Base-by-base conservation (phyloP, 345 rosid genomes). In the Eucalyptus marginata region DNA sequence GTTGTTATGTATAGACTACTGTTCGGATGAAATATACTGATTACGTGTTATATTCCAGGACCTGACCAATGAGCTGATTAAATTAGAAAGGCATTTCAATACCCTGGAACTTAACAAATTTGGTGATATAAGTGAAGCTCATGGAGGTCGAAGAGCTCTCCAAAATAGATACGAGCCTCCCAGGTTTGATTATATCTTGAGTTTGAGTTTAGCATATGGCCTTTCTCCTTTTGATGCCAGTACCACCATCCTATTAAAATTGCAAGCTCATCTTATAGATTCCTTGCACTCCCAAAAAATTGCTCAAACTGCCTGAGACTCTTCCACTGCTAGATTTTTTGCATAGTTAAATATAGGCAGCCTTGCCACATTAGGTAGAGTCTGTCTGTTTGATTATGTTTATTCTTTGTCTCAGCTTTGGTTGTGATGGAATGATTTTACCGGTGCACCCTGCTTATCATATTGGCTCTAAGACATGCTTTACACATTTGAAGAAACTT, bases 81-180 rank as follows among this genome's bases (percentile, higher is more conserved):
- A 95, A 91, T 89, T 98, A 90, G 99, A 97, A 93, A 95, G 98
- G 91, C 96, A 96, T 90, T 98, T 97, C 92, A 97, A 97, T 90
- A 92, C 94, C 91, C 93, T 96, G 87, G 99, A 98, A 93, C 95
- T 96, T 64, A 92, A 96, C 88, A 95, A 94, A 91, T 97, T 95
- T 92, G 93, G 96, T 89, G 97, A 95, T 84, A 92, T 88, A 89
- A 92, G 86, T 88, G 95, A 94, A 88, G 91, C 85, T 88, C 91
- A 89, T 89, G 89, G 92, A 71, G 91, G 93, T 90, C 92, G 92
- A 89, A 92, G 93, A 92, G 90, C 92, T 89, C 85, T 90, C 71
- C 95, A 94, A 49, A 92, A 84, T 88, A 94, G 93, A 95, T 91
- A 90, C 83, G 93, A 94, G 83, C 92, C 96, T 83, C 94, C 97